Base-by-base conservation (phyloP, 2,329 filamentous ascomycete genomes). In the Dothidotthia symphoricarpi region DNA sequence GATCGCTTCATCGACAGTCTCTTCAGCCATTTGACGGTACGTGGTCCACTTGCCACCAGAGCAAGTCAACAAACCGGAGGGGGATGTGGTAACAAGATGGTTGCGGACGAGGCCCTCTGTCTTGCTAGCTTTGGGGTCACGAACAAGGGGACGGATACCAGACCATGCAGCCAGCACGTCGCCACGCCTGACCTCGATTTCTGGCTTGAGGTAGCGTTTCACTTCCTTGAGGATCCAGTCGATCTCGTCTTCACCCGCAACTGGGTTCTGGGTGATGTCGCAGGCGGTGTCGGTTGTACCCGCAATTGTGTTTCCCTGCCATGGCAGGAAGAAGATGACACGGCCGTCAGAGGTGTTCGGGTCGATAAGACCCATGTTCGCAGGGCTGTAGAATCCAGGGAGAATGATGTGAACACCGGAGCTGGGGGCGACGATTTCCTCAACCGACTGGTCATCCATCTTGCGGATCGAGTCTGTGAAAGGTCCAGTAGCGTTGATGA, bases 11-110 rank as follows among this genome's bases (percentile, higher is more conserved):
- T 94, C 87, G 28, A 95, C 87, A 29, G 85, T 86, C 63, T 94
- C 87, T 68, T 95, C 87, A 15, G 88, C 86, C 88, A 95, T 94
- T 67, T 94, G 86, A 39, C 88, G 83, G 70, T 94, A 94, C 1
- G 88, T 94, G 3, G 88, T 94, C 88, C 88, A 94, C 70, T 95
- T 94, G 31, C 88, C 88, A 53, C 88, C 88, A 17, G 87, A 87
- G 59, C 87, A 90, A 24, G 88, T 95, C 50, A 95, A 71, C 14
- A 94, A 76, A 9, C 88, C 88, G 6, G 86, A 88, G 2, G 77
- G 68, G n/a, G 87, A 91, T 33, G 87, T 76, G 43, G 88, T 84
- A 52, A 94, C 80, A 28, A 95, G 75, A 64, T 94, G 88, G 66
- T 90, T 94, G 39, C 88, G 85, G 34, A 94, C 88, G 13, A 95